Conservation (phyloP, 768 basidiomycete genomes). For the Nidula microcarpa region DNA sequence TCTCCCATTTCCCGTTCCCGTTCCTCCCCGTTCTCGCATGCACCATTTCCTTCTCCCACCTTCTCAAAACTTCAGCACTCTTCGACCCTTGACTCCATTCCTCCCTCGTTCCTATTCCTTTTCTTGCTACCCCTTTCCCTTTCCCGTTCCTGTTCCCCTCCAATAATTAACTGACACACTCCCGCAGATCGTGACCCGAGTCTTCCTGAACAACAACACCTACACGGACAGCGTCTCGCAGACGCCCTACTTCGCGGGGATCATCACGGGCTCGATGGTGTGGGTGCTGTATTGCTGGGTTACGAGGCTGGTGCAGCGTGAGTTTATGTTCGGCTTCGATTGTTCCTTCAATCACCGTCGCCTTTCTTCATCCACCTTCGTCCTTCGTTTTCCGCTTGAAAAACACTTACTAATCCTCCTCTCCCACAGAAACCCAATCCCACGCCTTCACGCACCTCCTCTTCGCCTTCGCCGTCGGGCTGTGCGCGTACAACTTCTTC, state of each 20-base stretch:
- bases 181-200: slow-evolving; percentile 73
- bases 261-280: slow-evolving; percentile 80
- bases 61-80: too few species aligned
- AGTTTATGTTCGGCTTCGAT: slow-evolving; percentile 14
- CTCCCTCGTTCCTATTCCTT: too few species aligned
- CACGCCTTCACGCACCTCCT: slow-evolving; percentile 73
- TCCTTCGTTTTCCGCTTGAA: not conserved
- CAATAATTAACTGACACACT: too few species aligned
- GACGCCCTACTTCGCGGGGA: slow-evolving; percentile 91
- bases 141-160: too few species aligned
- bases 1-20: too few species aligned
- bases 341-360: too few species aligned
- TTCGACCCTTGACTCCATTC: too few species aligned
- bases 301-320: slow-evolving; percentile 71
- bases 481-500: slow-evolving; percentile 91
- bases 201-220: slow-evolving; percentile 76
- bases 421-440: slow-evolving; percentile 62
- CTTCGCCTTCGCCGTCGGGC: slow-evolving; percentile 65
- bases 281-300: slow-evolving; percentile 88
- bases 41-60: too few species aligned
- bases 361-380: too few species aligned
- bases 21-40: too few species aligned
- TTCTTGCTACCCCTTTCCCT: too few species aligned
- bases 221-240: slow-evolving; percentile 82
- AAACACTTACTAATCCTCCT: not conserved